A percentile compares a stretch with the other conserved stretches of the same genome.
phyloP scores from a whole-genome alignment of 108 stramenopile genomes.

The Chaetoceros muelleri region DNA sequence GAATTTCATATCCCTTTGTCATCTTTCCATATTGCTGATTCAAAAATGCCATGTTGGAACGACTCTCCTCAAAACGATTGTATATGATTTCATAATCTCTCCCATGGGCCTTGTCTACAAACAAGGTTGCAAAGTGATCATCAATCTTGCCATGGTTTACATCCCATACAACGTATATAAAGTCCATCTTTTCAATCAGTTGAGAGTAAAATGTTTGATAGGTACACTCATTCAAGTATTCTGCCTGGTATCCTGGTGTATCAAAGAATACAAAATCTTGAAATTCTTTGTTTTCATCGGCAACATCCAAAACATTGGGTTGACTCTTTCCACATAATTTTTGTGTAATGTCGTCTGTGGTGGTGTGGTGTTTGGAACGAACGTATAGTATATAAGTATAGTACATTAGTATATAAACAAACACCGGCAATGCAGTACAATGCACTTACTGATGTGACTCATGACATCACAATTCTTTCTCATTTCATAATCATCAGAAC shows the following conservation, averaged over 20 bases:
- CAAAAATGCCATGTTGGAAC: conserved; percentile 18
- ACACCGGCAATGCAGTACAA: not conserved
- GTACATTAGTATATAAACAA: not conserved
- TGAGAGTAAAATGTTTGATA: conserved; percentile 25
- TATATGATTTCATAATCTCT: conserved; percentile 24
- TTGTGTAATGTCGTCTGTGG: conserved; percentile 12
- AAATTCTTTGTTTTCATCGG: conserved; percentile 21
- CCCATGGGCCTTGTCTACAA: conserved; percentile 29
- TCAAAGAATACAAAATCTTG: conserved; percentile 34
- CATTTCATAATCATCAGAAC: conserved; percentile 25
- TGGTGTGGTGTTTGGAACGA: no score
- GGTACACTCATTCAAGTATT: conserved; percentile 20
- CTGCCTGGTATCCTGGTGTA: conserved; percentile 20
- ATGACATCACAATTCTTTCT: conserved; percentile 26
- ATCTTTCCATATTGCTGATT: conserved; percentile 36
- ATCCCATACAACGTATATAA: conserved; percentile 31
- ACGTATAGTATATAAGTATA: not conserved
- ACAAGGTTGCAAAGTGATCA: conserved; percentile 26
- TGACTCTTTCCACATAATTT: conserved; percentile 15
- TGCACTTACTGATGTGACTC: conserved; percentile 19
- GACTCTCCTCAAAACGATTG: conserved; percentile 15
- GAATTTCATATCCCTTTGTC: conserved; percentile 21
- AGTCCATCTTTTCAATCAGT: conserved; percentile 28
- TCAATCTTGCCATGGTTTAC: conserved; percentile 31
- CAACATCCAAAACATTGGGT: conserved; percentile 25